These are phyloP conservation scores for Claviceps africana DNA, from an alignment of 2,329 filamentous ascomycete species.

Conservation along the genomic window DNA sequence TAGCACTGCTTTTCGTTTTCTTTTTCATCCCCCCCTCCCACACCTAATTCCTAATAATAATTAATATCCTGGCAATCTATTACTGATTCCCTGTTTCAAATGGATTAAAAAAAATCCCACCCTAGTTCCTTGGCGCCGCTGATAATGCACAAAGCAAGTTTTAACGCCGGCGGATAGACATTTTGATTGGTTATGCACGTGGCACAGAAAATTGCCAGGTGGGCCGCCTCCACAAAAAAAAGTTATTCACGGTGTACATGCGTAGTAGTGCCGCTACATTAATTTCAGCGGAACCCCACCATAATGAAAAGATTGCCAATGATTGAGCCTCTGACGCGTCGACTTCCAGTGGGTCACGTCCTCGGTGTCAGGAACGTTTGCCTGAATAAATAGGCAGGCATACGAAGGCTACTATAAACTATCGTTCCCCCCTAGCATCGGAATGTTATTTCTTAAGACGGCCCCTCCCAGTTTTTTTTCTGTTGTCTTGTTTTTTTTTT, in stretches of 20 bases:
- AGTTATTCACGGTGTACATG: not conserved
- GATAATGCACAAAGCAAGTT: not conserved
- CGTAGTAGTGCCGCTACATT: not conserved
- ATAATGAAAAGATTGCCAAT: not conserved
- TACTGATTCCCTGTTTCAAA: not conserved
- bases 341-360: not conserved
- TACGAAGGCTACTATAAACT: not conserved
- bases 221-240: not conserved
- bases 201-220: not conserved
- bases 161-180: not conserved
- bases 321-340: not conserved
- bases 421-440: not conserved
- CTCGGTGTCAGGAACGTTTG: not conserved
- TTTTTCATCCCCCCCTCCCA: too few species aligned
- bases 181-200: not conserved
- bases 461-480: not conserved
- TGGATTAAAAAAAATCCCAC: not conserved
- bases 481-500: not conserved
- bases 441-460: not conserved
- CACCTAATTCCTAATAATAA: not conserved
- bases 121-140: not conserved
- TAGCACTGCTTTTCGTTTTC: too few species aligned
- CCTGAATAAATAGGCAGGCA: constrained; percentile 1
- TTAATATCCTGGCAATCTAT: not conserved
- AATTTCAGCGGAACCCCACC: not conserved